A percentile compares a stretch with the other conserved stretches of the same genome.
These are phyloP conservation scores for Pachyrhizus erosus DNA, from an alignment of 306 rosid genomes.

Conservation along the genomic window DNA sequence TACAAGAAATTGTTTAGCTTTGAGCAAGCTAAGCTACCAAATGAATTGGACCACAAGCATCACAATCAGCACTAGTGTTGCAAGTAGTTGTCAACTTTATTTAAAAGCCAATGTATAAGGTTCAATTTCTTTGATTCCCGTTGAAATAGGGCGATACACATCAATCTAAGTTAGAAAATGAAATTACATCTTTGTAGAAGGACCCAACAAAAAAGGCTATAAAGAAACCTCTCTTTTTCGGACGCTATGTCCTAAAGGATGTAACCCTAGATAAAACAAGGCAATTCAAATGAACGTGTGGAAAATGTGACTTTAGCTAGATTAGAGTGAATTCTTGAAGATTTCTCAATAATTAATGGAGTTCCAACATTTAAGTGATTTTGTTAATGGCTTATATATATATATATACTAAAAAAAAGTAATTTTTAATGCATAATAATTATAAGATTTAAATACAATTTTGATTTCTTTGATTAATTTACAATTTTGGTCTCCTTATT, in stretches of 20 bases:
- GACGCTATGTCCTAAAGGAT: not conserved
- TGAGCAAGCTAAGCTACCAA: not conserved
- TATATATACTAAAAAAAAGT: too few relatives aligned
- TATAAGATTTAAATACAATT: too few relatives aligned
- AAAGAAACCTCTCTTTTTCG: not conserved
- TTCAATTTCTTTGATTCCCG: not conserved
- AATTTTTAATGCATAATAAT: too few relatives aligned
- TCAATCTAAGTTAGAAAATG: not conserved
- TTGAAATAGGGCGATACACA: not conserved
- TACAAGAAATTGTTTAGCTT: not conserved
- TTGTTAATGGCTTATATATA: too few relatives aligned
- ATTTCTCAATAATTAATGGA: not conserved
- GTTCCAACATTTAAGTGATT: not conserved
- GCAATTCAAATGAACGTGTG: not conserved
- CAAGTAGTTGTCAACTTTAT: constrained; percentile 21
- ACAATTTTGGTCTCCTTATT: too few relatives aligned
- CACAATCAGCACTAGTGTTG: not conserved
- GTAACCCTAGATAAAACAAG: too few relatives aligned
- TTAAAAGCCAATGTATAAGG: not conserved
- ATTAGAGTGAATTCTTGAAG: not conserved
- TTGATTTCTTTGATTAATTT: too few relatives aligned
- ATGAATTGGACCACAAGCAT: not conserved
- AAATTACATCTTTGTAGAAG: not conserved
- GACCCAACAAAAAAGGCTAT: not conserved
- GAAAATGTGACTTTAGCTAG: not conserved